These are phyloP conservation scores for Pichia nanzhaoensis DNA, from an alignment of 805 yeast genomes.

Conservation along the genomic window DNA sequence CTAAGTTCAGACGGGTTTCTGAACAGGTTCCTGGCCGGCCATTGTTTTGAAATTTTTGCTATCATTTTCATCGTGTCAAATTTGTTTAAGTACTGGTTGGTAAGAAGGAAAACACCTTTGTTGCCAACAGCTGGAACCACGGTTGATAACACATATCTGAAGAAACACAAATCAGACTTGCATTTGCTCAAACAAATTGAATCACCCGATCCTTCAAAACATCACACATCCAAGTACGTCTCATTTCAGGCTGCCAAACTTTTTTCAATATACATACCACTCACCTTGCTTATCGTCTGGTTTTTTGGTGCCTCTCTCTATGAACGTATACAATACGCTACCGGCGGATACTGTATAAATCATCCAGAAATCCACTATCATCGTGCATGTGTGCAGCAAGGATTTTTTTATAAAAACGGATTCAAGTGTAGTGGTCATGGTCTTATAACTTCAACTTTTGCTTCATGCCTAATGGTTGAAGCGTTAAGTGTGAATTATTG, in stretches of 20 bases:
- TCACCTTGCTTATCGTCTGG: slow-evolving; percentile 25
- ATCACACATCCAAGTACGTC: slow-evolving; percentile 1
- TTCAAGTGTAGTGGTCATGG: slow-evolving; percentile 40
- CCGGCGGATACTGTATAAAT: slow-evolving; percentile 35
- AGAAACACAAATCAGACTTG: slow-evolving; percentile 4
- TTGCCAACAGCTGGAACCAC: slow-evolving; percentile 17
- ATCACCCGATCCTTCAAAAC: neutral
- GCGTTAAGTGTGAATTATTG: slow-evolving; percentile 5
- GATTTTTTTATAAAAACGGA: slow-evolving; percentile 33
- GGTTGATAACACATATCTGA: neutral
- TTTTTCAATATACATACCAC: slow-evolving; percentile 17
- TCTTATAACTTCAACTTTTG: slow-evolving; percentile 31
- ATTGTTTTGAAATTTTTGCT: slow-evolving; percentile 25
- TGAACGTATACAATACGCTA: slow-evolving; percentile 27
- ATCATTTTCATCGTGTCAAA: slow-evolving; percentile 10
- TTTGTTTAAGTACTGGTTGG: slow-evolving; percentile 3
- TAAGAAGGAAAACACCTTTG: slow-evolving; percentile 2
- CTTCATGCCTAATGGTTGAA: slow-evolving; percentile 26
- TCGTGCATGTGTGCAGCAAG: slow-evolving; percentile 18
- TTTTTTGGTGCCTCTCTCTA: slow-evolving; percentile 30
- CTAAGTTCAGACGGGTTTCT: slow-evolving; percentile 22
- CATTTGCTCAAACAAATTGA: slow-evolving; percentile 4
- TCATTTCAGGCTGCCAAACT: slow-evolving; percentile 19
- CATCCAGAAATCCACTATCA: slow-evolving; percentile 17
- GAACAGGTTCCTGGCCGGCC: slow-evolving; percentile 26